These are phyloP conservation scores for Anthoceros angustus DNA, from an alignment of 225 moss, liverwort and hornwort species.

Conservation along the genomic window DNA sequence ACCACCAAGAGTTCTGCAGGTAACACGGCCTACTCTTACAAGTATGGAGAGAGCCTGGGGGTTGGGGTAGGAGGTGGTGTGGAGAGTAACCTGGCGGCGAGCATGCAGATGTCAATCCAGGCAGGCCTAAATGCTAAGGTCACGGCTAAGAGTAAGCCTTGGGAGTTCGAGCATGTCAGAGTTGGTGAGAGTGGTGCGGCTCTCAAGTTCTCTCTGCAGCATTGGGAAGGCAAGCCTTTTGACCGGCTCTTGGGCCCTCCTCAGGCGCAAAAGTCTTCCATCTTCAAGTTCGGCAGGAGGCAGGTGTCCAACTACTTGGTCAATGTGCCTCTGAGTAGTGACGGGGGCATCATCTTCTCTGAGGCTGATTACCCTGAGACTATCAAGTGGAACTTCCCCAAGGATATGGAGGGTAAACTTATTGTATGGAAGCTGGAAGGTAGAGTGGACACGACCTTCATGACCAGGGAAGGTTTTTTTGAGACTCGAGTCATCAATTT, in stretches of 20 bases:
- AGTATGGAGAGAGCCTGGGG: slow-evolving; percentile 25
- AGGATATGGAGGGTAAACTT: background rate
- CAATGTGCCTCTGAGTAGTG: background rate
- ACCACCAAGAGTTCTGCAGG: slow-evolving; percentile 26
- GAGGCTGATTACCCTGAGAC: slow-evolving; percentile 3
- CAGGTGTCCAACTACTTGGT: background rate
- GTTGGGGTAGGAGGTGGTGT: slow-evolving; percentile 6
- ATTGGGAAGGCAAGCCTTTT: background rate
- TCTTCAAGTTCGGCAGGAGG: slow-evolving; percentile 4
- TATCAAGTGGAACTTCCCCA: slow-evolving; percentile 3
- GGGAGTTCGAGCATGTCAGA: slow-evolving; percentile 4
- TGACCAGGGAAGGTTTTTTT: slow-evolving; percentile 1
- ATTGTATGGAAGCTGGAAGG: slow-evolving; percentile 1
- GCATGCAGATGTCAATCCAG: background rate
- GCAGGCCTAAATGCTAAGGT: background rate
- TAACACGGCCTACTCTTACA: slow-evolving; percentile 26
- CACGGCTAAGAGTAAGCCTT: slow-evolving; percentile 1
- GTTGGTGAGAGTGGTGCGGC: background rate
- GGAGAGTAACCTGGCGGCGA: background rate
- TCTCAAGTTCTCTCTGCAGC: background rate
- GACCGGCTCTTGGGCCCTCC: background rate
- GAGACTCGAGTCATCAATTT: background rate
- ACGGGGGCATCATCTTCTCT: background rate
- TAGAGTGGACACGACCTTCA: background rate
- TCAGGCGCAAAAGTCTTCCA: background rate